Evolutionary conservation across 2,329 filamentous ascomycete genomes (phyloP).

Genomic region (Biscogniauxia sp.): DNA sequence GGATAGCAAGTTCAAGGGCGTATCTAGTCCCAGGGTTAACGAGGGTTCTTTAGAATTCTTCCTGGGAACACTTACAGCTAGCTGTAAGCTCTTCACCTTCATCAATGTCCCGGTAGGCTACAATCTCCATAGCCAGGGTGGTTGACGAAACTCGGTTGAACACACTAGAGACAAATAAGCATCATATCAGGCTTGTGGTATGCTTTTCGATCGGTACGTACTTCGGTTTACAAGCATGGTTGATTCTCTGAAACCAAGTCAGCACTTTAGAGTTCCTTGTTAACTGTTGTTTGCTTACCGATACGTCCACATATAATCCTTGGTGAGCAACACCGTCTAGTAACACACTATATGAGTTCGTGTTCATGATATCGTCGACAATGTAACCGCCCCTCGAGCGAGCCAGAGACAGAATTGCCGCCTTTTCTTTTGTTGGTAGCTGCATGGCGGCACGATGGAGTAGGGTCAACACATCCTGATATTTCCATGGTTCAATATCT

Average conservation of each 20-base stretch:
- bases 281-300: conserved; percentile 23
- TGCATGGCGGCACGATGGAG: conserved; percentile 28
- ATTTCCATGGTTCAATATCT: conserved; percentile 22
- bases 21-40: conserved; percentile 17
- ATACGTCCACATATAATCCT: conserved; percentile 34
- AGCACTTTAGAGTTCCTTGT: neutral
- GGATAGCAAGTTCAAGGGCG: conserved; percentile 26
- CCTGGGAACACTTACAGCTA: conserved; percentile 29
- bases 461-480: conserved; percentile 23
- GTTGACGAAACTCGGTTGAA: conserved; percentile 33
- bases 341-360: conserved; percentile 34
- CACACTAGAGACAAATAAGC: conserved; percentile 21
- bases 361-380: conserved; percentile 34
- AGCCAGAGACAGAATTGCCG: conserved; percentile 29
- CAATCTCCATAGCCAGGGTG: conserved; percentile 32
- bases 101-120: conserved; percentile 34
- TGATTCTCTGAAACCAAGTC: conserved; percentile 30
- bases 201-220: conserved; percentile 16
- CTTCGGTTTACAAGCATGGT: conserved; percentile 39
- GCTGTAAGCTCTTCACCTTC: conserved; percentile 36
- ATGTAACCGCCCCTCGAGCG: conserved; percentile 30
- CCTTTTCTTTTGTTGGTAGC: conserved; percentile 23
- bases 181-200: too few relatives aligned
- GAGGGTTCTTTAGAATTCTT: neutral
- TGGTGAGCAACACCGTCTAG: conserved; percentile 24